Evolutionary conservation across 139 green algal genomes (phyloP), one percentile per base, ranked within the genome.

Genomic region (Coelastrella sp.): DNA sequence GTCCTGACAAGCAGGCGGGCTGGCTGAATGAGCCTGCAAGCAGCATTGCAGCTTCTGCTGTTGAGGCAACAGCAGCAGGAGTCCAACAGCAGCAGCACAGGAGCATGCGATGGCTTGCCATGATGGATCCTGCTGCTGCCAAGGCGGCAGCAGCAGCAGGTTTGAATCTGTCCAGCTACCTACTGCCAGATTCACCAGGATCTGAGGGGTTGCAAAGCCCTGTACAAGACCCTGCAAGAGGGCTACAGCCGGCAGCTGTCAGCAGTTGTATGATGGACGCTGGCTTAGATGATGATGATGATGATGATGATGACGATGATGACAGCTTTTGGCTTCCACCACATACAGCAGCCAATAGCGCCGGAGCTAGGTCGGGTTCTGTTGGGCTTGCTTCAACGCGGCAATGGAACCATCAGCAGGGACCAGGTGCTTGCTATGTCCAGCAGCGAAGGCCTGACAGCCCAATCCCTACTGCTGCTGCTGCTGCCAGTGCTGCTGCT

Each of bases 141-240:
- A 79, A 32, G n/a, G 51, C 72, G 53, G 72, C 72, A 67, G 72
- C 72, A 50, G 72, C 72, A 80, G 72, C 45, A 48, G 48, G 48
- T 5, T 30, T 66, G 11, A 30, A 80, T 40, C 45, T 79, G 41
- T 62, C 41, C 15, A 25, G 60, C 5, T 79, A 79, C 41, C 41
- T 63, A n/a, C 71, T 79, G 19, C 38, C 68, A 59, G 37, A 64
- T 7, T 30, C 38, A 69, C n/a, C n/a, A n/a, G 11, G 15, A 4
- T 6, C 34, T 19, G 21, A 48, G 19, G 17, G 23, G 57, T 19
- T 32, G 57, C 2, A 25, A 23, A 9, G 4, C 21, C 27, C 27
- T 45, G 9, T 19, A 37, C 13, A 74, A 45, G 30, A 25, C 66
- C 66, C 66, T n/a, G 4, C 30, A 74, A 25, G 66, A 48, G 6